Conservation (phyloP, 1,284 basidiomycete species). For the Anthracocystis walkeri region DNA sequence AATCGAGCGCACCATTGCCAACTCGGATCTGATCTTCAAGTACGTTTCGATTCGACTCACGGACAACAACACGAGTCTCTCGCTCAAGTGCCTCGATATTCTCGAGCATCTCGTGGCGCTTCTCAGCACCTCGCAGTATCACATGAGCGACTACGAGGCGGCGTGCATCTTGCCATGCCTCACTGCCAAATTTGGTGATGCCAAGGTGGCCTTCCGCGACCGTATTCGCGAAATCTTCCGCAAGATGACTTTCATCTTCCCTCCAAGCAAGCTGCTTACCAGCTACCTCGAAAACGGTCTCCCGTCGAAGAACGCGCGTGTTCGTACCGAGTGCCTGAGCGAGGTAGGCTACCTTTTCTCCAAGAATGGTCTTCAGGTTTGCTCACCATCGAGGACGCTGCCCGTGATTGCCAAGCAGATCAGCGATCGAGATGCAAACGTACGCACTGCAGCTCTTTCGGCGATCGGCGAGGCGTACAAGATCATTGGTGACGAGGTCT, state of each 20-base stretch:
- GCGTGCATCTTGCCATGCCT: slow-evolving; percentile 89
- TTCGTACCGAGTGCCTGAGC: slow-evolving; percentile 84
- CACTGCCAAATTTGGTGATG: slow-evolving; percentile 80
- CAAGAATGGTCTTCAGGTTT: slow-evolving; percentile 84
- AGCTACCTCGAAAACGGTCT: slow-evolving; percentile 74
- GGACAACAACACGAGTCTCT: slow-evolving; percentile 91
- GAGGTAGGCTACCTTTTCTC: slow-evolving; percentile 83
- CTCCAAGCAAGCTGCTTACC: slow-evolving; percentile 89
- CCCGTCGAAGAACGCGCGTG: slow-evolving; percentile 88
- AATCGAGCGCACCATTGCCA: slow-evolving; percentile 82
- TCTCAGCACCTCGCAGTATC: slow-evolving; percentile 80
- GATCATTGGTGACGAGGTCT: slow-evolving; percentile 86
- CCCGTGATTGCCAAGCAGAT: slow-evolving; percentile 83
- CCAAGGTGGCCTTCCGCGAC: slow-evolving; percentile 71
- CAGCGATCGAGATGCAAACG: slow-evolving; percentile 86
- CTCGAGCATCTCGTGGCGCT: slow-evolving; percentile 81
- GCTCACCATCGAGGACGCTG: slow-evolving; percentile 79
- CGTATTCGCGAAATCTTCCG: slow-evolving; percentile 72
- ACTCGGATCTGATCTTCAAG: slow-evolving; percentile 91
- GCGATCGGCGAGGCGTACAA: slow-evolving; percentile 86
- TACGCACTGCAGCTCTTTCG: slow-evolving; percentile 84
- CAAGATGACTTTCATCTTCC: slow-evolving; percentile 73
- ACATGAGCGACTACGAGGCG: slow-evolving; percentile 89
- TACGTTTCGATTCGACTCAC: slow-evolving; percentile 91
- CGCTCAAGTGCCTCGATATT: slow-evolving; percentile 88